phyloP scores from a whole-genome alignment of 768 basidiomycete species.

The Harrya chromipes region DNA sequence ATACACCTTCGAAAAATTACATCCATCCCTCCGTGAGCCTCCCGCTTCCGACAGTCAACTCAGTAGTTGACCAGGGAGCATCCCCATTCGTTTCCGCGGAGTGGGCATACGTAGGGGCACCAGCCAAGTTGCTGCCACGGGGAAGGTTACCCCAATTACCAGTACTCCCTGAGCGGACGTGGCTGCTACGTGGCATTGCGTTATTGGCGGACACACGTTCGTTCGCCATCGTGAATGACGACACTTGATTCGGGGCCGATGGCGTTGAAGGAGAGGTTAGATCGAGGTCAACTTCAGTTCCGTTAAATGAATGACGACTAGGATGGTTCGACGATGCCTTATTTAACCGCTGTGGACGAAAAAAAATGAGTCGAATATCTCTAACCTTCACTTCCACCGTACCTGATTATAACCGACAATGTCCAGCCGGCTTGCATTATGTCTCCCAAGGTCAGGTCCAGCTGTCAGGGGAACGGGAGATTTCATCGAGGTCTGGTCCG shows the following conservation, averaged over 20 bases:
- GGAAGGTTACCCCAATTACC: conserved; percentile 74
- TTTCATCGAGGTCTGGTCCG: conserved; percentile 58
- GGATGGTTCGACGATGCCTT: conserved; percentile 46
- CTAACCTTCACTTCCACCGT: conserved; percentile 19
- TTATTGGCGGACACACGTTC: conserved; percentile 37
- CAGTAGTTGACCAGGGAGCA: conserved; percentile 58
- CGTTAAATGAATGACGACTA: conserved; percentile 73
- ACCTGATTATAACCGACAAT: conserved; percentile 75
- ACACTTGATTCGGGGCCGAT: conserved; percentile 42
- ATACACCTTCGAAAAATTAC: conserved; percentile 14
- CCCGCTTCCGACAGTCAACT: conserved; percentile 47
- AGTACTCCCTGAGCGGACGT: conserved; percentile 75
- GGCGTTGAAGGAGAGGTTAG: conserved; percentile 56
- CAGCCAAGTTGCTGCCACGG: conserved; percentile 49
- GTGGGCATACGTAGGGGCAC: conserved; percentile 51
- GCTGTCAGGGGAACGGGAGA: conserved; percentile 82
- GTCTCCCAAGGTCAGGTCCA: conserved; percentile 80
- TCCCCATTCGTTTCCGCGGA: conserved; percentile 51
- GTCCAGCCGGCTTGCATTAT: conserved; percentile 65
- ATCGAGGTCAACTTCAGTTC: conserved; percentile 61
- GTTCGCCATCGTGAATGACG: conserved; percentile 38
- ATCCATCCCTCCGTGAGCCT: conserved; percentile 54
- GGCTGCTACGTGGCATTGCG: conserved; percentile 48
- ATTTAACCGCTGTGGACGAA: conserved; percentile 40
- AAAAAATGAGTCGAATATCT: conserved; percentile 11